A percentile compares a stretch with the other conserved stretches of the same genome.
Evolutionary conservation across 2,329 filamentous ascomycete genomes (phyloP).

Genomic region (Fusarium devonianum): DNA sequence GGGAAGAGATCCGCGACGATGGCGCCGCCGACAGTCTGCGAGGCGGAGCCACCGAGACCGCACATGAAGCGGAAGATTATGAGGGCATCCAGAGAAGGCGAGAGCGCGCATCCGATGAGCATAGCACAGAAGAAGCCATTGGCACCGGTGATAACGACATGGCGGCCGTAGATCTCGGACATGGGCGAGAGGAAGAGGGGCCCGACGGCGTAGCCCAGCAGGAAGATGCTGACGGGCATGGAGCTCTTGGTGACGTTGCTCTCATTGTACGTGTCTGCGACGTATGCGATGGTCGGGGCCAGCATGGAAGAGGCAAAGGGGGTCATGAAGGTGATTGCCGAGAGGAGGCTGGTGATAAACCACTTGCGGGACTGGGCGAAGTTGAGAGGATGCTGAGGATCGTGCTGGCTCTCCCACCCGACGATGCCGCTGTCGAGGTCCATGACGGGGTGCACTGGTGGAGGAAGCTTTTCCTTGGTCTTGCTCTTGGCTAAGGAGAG

Average conservation of each 20-base stretch:
- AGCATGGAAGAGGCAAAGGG: slow-evolving; percentile 70
- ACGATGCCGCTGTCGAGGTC: slow-evolving; percentile 62
- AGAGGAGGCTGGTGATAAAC: slow-evolving; percentile 62
- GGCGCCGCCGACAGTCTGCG: slow-evolving; percentile 62
- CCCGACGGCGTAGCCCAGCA: slow-evolving; percentile 65
- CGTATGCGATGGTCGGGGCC: slow-evolving; percentile 55
- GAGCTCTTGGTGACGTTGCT: slow-evolving; percentile 51
- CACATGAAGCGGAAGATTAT: slow-evolving; percentile 67
- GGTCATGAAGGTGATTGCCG: slow-evolving; percentile 69
- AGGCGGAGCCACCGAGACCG: slow-evolving; percentile 64
- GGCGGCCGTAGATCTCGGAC: slow-evolving; percentile 70
- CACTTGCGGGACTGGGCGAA: slow-evolving; percentile 64
- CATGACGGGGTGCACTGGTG: slow-evolving; percentile 53
- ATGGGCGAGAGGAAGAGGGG: slow-evolving; percentile 65
- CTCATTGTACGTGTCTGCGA: slow-evolving; percentile 55
- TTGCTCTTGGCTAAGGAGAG: slow-evolving; percentile 37
- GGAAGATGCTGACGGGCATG: slow-evolving; percentile 67
- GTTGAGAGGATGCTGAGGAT: slow-evolving; percentile 66
- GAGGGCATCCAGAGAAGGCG: slow-evolving; percentile 60
- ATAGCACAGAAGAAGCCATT: slow-evolving; percentile 69
- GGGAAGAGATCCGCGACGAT: slow-evolving; percentile 64
- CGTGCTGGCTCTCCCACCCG: slow-evolving; percentile 66
- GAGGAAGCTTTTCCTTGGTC: slow-evolving; percentile 45
- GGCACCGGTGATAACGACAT: slow-evolving; percentile 61
- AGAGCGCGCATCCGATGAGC: slow-evolving; percentile 69